These are phyloP conservation scores for Cryoendolithus antarcticus DNA, from an alignment of 2,329 filamentous ascomycete species.

Conservation along the genomic window DNA sequence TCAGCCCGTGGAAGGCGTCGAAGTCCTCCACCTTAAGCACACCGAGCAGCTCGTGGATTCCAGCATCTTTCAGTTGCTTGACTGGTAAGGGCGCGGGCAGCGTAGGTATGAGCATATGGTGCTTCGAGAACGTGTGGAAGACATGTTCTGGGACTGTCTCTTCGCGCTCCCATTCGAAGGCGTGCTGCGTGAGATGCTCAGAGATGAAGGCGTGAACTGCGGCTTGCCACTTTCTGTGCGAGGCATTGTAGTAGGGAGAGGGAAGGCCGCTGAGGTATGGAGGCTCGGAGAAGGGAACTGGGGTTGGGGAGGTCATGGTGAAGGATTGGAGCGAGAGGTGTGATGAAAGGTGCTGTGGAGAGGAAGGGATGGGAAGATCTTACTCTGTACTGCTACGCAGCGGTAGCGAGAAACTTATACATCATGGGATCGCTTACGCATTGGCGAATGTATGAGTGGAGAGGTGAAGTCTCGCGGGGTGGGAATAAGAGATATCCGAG, in stretches of 20 bases:
- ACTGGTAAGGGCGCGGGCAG: conserved; percentile 58
- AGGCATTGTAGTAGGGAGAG: conserved; percentile 57
- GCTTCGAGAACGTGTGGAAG: conserved; percentile 50
- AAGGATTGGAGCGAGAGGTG: too few relatives aligned
- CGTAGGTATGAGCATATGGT: conserved; percentile 59
- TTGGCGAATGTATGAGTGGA: too few relatives aligned
- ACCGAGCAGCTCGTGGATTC: conserved; percentile 54
- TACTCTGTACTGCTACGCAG: too few relatives aligned
- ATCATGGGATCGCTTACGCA: too few relatives aligned
- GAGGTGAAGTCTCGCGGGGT: too few relatives aligned
- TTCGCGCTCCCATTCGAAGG: conserved; percentile 57
- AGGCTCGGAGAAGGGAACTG: conserved; percentile 60
- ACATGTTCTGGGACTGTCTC: conserved; percentile 53
- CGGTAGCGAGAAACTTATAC: too few relatives aligned
- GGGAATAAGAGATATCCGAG: too few relatives aligned
- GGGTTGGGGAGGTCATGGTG: background rate
- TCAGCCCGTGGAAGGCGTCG: conserved; percentile 58
- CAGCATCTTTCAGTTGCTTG: conserved; percentile 52
- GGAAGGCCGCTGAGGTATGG: conserved; percentile 58
- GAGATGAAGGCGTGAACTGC: conserved; percentile 54
- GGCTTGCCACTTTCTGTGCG: conserved; percentile 55
- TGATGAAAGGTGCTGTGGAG: too few relatives aligned
- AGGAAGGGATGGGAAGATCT: too few relatives aligned
- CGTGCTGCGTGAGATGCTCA: conserved; percentile 49
- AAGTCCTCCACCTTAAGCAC: conserved; percentile 59